Percentiles rank a stretch among this genome's conserved stretches.
These are phyloP conservation scores for Pythium rhizo-oryzae DNA, from an alignment of 352 stramenopile species.

Conservation along the genomic window DNA sequence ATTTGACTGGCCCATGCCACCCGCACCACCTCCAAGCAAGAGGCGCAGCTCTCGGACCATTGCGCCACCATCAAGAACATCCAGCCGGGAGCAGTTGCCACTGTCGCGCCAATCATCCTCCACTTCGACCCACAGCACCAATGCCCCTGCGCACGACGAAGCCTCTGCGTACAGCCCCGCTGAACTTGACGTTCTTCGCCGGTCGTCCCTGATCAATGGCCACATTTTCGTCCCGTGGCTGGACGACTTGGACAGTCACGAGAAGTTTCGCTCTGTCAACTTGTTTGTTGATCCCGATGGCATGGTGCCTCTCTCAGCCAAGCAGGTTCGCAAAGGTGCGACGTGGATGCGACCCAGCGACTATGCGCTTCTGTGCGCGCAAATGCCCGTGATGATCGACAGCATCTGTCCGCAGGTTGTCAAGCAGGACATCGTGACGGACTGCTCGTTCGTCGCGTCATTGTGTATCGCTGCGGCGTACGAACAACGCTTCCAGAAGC, in stretches of 20 bases:
- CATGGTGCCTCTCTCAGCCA: conserved; percentile 61
- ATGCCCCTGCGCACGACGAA: conserved; percentile 1
- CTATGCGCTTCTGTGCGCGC: conserved; percentile 49
- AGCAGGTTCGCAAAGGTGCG: conserved; percentile 63
- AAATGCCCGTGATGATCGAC: conserved; percentile 69
- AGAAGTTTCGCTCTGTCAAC: conserved; percentile 52
- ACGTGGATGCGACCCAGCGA: conserved; percentile 73
- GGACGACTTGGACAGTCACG: conserved; percentile 59
- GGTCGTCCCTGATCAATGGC: conserved; percentile 84
- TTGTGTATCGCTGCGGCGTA: conserved; percentile 92
- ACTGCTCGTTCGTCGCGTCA: conserved; percentile 94
- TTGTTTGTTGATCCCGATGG: conserved; percentile 77
- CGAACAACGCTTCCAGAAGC: conserved; percentile 90
- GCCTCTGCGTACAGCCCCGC: conserved; percentile 43
- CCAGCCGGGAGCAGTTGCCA: conserved; percentile 22
- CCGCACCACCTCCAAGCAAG: conserved; percentile 8
- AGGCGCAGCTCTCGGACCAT: conserved; percentile 9
- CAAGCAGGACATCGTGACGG: conserved; percentile 90
- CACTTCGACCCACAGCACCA: background rate
- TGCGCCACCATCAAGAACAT: conserved; percentile 16
- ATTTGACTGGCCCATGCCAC: conserved; percentile 28
- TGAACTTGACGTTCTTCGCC: conserved; percentile 78
- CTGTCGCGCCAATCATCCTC: conserved; percentile 9
- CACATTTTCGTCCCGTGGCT: conserved; percentile 86
- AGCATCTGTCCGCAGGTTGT: conserved; percentile 74